Percentiles rank a stretch among this genome's conserved stretches.
Evolutionary conservation across 2,329 filamentous ascomycete species (phyloP).

Genomic region (Didymella arachidicola): DNA sequence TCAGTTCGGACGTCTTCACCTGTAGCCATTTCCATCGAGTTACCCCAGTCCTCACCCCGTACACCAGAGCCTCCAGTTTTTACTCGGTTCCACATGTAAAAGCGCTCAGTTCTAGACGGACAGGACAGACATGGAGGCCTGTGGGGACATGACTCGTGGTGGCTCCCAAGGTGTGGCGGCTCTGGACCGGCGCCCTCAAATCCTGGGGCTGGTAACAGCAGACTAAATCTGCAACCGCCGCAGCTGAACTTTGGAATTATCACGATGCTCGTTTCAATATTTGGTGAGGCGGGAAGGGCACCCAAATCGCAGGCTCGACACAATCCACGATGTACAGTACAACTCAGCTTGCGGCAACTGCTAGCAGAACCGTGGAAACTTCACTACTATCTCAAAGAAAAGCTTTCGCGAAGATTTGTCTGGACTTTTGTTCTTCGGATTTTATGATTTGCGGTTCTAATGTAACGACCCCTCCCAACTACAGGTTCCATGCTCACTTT

Average conservation of each 20-base stretch:
- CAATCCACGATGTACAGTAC: background rate
- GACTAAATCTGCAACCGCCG: background rate
- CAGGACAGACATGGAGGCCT: background rate
- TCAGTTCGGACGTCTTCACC: background rate
- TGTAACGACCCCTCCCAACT: background rate
- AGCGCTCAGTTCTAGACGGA: background rate
- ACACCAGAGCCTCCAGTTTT: background rate
- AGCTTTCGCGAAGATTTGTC: background rate
- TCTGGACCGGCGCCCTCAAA: slow-evolving; percentile 9
- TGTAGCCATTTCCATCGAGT: background rate
- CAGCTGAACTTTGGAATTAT: background rate
- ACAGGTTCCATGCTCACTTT: background rate
- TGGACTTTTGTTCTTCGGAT: background rate
- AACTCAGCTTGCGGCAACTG: background rate
- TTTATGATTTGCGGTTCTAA: slow-evolving; percentile 1
- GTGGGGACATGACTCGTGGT: slow-evolving; percentile 1
- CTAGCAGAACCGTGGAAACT: background rate
- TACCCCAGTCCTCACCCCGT: background rate
- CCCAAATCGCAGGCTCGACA: slow-evolving; percentile 1
- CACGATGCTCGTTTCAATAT: background rate
- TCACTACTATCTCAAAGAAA: background rate
- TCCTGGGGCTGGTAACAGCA: background rate
- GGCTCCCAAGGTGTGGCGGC: slow-evolving; percentile 12
- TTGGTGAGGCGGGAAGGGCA: background rate
- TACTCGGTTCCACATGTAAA: background rate